These are phyloP conservation scores for Entomortierella beljakovae DNA, from an alignment of 192 early-diverging fungal genomes.

Conservation along the genomic window DNA sequence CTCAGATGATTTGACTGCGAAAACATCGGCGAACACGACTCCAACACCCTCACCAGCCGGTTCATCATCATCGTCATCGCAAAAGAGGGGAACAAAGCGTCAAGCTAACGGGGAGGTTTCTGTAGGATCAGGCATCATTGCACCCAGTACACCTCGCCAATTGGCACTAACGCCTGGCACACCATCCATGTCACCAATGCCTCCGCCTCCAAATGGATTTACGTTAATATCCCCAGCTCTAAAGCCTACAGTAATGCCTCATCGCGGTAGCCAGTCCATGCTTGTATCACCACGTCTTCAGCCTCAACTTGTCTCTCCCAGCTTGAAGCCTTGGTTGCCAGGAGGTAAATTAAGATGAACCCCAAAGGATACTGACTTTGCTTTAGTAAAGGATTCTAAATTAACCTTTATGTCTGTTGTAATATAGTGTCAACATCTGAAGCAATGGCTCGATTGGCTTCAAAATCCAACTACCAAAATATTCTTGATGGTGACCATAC, in stretches of 20 bases:
- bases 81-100: constrained; percentile 45
- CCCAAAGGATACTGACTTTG: not conserved
- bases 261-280: constrained; percentile 18
- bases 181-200: constrained; percentile 38
- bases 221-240: constrained; percentile 39
- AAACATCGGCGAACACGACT: not conserved
- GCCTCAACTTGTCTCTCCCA: constrained; percentile 42
- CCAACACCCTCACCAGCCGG: not conserved
- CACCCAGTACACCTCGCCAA: constrained; percentile 39
- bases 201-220: constrained; percentile 43
- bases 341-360: constrained; percentile 29
- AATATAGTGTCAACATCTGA: constrained; percentile 40
- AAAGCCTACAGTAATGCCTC: constrained; percentile 38
- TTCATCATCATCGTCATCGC: constrained; percentile 11
- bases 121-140: constrained; percentile 23
- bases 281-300: constrained; percentile 39
- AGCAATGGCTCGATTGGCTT: constrained; percentile 57
- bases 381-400: constrained; percentile 3
- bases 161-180: constrained; percentile 20
- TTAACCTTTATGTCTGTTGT: not conserved
- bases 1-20: not conserved
- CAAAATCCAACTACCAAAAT: constrained; percentile 84
- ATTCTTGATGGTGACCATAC: constrained; percentile 88
- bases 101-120: constrained; percentile 21
- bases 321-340: constrained; percentile 39